These are phyloP conservation scores for Pharnaceum exiguum DNA, from an alignment of 148 eudicot genomes.

Conservation along the genomic window DNA sequence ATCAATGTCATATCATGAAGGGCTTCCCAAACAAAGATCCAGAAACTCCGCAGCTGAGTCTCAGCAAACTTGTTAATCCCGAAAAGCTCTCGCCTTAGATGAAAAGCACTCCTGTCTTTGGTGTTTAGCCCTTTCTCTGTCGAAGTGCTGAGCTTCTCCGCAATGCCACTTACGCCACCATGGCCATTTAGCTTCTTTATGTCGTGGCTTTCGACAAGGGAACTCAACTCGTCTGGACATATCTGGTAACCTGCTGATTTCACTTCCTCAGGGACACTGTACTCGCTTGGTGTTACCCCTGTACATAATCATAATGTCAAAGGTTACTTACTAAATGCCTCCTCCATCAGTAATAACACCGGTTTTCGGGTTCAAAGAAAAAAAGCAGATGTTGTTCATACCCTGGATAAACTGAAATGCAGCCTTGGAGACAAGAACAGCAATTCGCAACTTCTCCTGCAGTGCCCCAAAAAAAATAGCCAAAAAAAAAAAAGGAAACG, in stretches of 20 bases:
- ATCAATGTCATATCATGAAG: slow-evolving; percentile 96
- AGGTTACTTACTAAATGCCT: not conserved
- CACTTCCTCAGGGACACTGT: slow-evolving; percentile 66
- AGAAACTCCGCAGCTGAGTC: slow-evolving; percentile 57
- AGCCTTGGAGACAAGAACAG: slow-evolving; percentile 47
- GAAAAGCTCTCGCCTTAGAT: slow-evolving; percentile 46
- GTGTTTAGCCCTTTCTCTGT: slow-evolving; percentile 45
- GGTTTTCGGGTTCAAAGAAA: not conserved
- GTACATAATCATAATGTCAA: slow-evolving; percentile 5
- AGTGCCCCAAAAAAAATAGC: not conserved
- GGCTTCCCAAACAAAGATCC: slow-evolving; percentile 94
- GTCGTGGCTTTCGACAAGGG: slow-evolving; percentile 80
- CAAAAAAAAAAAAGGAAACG: not conserved
- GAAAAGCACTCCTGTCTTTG: slow-evolving; percentile 29
- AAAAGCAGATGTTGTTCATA: too few relatives aligned
- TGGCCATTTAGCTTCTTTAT: slow-evolving; percentile 66
- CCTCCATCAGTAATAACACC: not conserved
- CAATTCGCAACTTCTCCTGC: slow-evolving; percentile 46
- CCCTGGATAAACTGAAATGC: slow-evolving; percentile 51
- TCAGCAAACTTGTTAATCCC: slow-evolving; percentile 88
- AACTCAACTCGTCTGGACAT: slow-evolving; percentile 78
- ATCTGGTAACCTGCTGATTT: slow-evolving; percentile 75
- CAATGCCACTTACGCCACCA: slow-evolving; percentile 62
- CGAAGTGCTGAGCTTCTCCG: slow-evolving; percentile 67
- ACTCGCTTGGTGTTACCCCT: slow-evolving; percentile 73